Conservation (phyloP, 2,329 filamentous ascomycete species). For the Parasarocladium wereldwijsianum region DNA sequence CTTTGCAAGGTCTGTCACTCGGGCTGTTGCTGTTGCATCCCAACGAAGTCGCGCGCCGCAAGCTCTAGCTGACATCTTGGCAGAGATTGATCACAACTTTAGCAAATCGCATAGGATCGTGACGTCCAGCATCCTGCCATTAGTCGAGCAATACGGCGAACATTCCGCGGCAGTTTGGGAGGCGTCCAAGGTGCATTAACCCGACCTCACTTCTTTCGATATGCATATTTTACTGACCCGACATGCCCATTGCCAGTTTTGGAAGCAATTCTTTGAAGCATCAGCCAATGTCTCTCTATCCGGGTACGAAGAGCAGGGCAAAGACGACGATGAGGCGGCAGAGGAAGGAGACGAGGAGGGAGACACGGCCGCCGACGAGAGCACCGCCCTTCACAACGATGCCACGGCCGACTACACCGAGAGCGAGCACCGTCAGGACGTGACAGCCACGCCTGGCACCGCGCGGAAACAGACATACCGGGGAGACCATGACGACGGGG, state of each 20-base stretch:
- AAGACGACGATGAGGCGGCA: slow-evolving; percentile 55
- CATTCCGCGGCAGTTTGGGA: slow-evolving; percentile 94
- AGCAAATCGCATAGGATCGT: slow-evolving; percentile 94
- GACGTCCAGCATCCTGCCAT: slow-evolving; percentile 78
- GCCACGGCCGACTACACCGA: slow-evolving; percentile 33
- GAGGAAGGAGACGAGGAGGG: too few species aligned
- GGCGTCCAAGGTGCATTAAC: slow-evolving; percentile 60
- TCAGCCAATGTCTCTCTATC: slow-evolving; percentile 94
- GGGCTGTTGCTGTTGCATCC: background rate
- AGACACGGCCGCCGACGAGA: slow-evolving; percentile 33
- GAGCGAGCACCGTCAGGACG: slow-evolving; percentile 22
- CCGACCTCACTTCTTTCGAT: slow-evolving; percentile 2
- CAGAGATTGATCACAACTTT: slow-evolving; percentile 98
- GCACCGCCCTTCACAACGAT: slow-evolving; percentile 40
- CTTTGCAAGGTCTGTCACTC: slow-evolving; percentile 58
- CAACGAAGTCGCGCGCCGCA: too few species aligned
- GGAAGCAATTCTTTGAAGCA: slow-evolving; percentile 99
- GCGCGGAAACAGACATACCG: slow-evolving; percentile 20
- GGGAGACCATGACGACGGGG: slow-evolving; percentile 15
- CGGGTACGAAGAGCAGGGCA: slow-evolving; percentile 74
- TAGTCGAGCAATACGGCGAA: slow-evolving; percentile 90
- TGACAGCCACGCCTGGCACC: slow-evolving; percentile 16
- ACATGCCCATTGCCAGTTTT: slow-evolving; percentile 48
- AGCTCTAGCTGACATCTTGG: slow-evolving; percentile 1
- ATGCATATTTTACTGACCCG: background rate